Percentiles rank a stretch among this genome's conserved stretches.
These are phyloP conservation scores for Calocybe indica DNA, from an alignment of 768 basidiomycete species.

Conservation along the genomic window DNA sequence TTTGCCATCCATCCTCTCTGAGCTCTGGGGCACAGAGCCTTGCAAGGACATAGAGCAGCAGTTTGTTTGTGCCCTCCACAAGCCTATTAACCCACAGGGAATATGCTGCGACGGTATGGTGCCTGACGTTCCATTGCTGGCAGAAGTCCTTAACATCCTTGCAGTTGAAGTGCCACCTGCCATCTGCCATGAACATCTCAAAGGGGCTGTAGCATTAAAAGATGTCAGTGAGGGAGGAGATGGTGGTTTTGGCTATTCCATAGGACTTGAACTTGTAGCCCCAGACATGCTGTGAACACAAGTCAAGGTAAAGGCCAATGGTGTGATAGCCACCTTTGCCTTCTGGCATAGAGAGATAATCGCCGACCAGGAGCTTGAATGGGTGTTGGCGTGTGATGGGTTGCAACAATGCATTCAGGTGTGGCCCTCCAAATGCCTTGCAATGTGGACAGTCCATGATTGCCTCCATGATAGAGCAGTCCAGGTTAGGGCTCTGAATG, in stretches of 20 bases:
- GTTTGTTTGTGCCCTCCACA: conserved; percentile 25
- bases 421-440: conserved; percentile 25
- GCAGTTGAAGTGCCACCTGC: conserved; percentile 21
- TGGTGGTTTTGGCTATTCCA: conserved; percentile 21
- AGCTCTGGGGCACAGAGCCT: conserved; percentile 26
- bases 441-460: conserved; percentile 20
- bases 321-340: conserved; percentile 24
- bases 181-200: conserved; percentile 24
- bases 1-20: conserved; percentile 16
- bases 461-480: conserved; percentile 15
- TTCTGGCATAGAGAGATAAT: conserved; percentile 12
- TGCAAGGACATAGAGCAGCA: conserved; percentile 19
- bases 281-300: conserved; percentile 23
- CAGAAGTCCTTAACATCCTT: conserved; percentile 22
- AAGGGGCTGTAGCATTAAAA: conserved; percentile 5
- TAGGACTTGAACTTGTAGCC: conserved; percentile 18
- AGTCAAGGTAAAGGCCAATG: conserved; percentile 15
- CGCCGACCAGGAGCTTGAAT: conserved; percentile 30
- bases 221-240: conserved; percentile 6
- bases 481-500: conserved; percentile 20
- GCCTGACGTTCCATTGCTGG: conserved; percentile 8
- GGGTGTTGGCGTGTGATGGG: conserved; percentile 29
- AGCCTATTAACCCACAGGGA: conserved; percentile 36
- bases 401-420: conserved; percentile 26
- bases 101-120: conserved; percentile 22